Base-by-base conservation (phyloP, 441 rosid genomes). In the Rhodomyrtus psidioides region DNA sequence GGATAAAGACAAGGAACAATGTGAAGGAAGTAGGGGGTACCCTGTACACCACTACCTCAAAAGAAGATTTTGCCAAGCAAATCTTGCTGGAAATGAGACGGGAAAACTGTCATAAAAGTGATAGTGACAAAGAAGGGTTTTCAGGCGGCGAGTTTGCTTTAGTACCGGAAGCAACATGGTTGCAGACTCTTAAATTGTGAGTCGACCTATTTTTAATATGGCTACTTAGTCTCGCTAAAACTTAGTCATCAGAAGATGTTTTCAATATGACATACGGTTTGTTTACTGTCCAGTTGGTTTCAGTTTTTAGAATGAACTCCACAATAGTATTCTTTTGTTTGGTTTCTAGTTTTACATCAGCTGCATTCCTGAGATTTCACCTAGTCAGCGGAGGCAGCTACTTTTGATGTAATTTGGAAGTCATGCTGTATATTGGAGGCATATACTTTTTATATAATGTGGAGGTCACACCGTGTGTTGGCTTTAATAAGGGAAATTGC, bases 41-140 rank as follows among this genome's bases (percentile, higher is more conserved):
- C 24, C 28, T 57, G 76, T 85, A 85, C 59, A 15, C 87, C 60
- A 55, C 79, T 3, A 58, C 28, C 26, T 81, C 79, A 15, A 59
- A 55, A 27, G 84, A 81, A 79, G 84, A 81, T 85, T 81, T 59
- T 58, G 81, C 60, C 46, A 2, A 8, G 58, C 84, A 81, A 58
- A 85, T 85, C 49, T 81, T 49, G 49, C 75, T 85, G 84, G 76
- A 85, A 79, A 79, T 85, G 87, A 81, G 39, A 12, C 28, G 84
- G 49, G 87, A 85, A 59, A 54, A n/a, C 60, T 56, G 17, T 9
- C 17, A 12, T 30, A 56, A 59, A n/a, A 53, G 56, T 3, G 57
- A 27, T 24, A 28, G 76, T 75, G 55, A 58, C 21, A 58, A 85
- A 81, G 87, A 85, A 58, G 79, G 84, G 76, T 85, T 58, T 85